These are phyloP conservation scores for Stygiomarasmius scandens DNA, from an alignment of 1,284 basidiomycete species.

Conservation along the genomic window DNA sequence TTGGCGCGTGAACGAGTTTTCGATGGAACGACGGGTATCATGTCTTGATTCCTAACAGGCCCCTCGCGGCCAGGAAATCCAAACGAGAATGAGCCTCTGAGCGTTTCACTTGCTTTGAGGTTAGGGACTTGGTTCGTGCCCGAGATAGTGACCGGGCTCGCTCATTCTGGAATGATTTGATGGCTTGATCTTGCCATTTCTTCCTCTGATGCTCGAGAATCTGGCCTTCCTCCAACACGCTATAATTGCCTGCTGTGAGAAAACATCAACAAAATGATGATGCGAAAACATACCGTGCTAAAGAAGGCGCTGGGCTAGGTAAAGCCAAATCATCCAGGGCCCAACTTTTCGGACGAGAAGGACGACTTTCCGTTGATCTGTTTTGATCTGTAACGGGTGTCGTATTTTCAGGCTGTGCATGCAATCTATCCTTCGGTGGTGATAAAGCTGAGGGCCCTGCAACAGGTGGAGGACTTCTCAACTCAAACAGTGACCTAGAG, in stretches of 20 bases:
- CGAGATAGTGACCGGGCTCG: slow-evolving; percentile 61
- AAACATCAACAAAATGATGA: slow-evolving; percentile 8
- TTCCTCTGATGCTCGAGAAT: slow-evolving; percentile 62
- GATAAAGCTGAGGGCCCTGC: slow-evolving; percentile 15
- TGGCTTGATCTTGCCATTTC: slow-evolving; percentile 66
- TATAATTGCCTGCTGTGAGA: slow-evolving; percentile 26
- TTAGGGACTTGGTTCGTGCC: slow-evolving; percentile 62
- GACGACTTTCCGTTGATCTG: not conserved
- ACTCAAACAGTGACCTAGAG: slow-evolving; percentile 48
- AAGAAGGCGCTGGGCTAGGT: slow-evolving; percentile 61
- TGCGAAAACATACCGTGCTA: slow-evolving; percentile 52
- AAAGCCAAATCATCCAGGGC: slow-evolving; percentile 56
- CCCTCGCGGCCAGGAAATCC: slow-evolving; percentile 62
- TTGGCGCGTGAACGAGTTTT: slow-evolving; percentile 8
- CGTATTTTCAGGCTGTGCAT: not conserved
- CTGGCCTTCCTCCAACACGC: slow-evolving; percentile 67
- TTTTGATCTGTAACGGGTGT: not conserved
- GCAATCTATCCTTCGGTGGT: not conserved
- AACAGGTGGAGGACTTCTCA: slow-evolving; percentile 1
- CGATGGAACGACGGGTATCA: slow-evolving; percentile 41
- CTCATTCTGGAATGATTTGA: slow-evolving; percentile 65
- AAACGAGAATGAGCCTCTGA: slow-evolving; percentile 36
- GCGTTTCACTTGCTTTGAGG: slow-evolving; percentile 33
- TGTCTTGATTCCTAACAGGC: slow-evolving; percentile 62
- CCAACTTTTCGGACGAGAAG: too few species aligned